These are phyloP conservation scores for Termitomyces bulborhizus DNA, from an alignment of 768 basidiomycete species.

Conservation along the genomic window DNA sequence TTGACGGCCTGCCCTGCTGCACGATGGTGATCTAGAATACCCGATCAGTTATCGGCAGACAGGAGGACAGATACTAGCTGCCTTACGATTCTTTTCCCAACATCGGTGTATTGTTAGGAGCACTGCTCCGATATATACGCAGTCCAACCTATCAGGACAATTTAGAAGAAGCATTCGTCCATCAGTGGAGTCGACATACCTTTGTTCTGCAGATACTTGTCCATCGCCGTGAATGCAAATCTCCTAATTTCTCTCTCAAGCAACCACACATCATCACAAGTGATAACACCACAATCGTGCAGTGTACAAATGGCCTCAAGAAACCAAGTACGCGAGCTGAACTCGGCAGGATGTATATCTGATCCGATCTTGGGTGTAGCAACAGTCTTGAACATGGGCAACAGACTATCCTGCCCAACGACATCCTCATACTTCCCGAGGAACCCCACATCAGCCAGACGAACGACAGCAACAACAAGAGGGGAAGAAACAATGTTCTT, in stretches of 20 bases:
- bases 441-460: constrained; percentile 34
- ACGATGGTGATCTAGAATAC: neutral
- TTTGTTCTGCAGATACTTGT: constrained; percentile 39
- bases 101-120: constrained; percentile 10
- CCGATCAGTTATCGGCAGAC: neutral
- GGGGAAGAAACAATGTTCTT: constrained; percentile 33
- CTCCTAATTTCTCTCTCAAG: constrained; percentile 41
- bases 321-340: constrained; percentile 44
- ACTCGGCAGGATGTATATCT: constrained; percentile 25
- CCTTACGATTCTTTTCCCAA: neutral
- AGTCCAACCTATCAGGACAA: constrained; percentile 22
- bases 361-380: constrained; percentile 26
- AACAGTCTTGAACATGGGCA: constrained; percentile 39
- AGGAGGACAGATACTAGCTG: neutral
- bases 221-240: constrained; percentile 44
- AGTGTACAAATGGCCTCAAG: constrained; percentile 39
- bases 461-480: constrained; percentile 37
- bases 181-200: constrained; percentile 19
- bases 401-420: constrained; percentile 33
- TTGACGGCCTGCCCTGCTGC: neutral
- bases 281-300: constrained; percentile 41
- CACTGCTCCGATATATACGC: constrained; percentile 26
- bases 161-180: neutral
- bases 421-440: constrained; percentile 37
- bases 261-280: constrained; percentile 42